These are phyloP conservation scores for Kodamaea arcana DNA, from an alignment of 1,139 yeast species.

Conservation along the genomic window DNA sequence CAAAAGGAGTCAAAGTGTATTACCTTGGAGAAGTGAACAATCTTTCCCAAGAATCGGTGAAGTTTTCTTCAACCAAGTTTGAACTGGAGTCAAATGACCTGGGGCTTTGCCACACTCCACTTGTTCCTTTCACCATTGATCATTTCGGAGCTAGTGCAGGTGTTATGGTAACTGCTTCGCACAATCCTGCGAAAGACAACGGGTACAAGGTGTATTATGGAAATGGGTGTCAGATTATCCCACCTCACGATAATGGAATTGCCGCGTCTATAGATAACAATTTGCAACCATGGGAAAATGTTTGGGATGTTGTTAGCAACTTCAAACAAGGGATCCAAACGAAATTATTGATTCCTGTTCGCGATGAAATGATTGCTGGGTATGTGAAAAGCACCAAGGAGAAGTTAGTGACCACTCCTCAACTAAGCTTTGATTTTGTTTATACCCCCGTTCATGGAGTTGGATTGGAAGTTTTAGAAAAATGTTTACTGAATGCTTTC, in stretches of 20 bases:
- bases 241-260: slow-evolving; percentile 80
- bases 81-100: slow-evolving; percentile 10
- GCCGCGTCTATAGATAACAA: slow-evolving; percentile 60
- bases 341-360: slow-evolving; percentile 23
- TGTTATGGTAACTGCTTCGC: slow-evolving; percentile 96
- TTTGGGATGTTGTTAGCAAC: slow-evolving; percentile 46
- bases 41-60: slow-evolving; percentile 28
- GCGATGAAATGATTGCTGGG: slow-evolving; percentile 26
- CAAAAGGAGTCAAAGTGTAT: slow-evolving; percentile 66
- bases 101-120: slow-evolving; percentile 75
- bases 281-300: slow-evolving; percentile 54
- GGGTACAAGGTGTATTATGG: slow-evolving; percentile 93
- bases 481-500: slow-evolving; percentile 13
- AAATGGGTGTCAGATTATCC: slow-evolving; percentile 93
- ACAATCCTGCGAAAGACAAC: slow-evolving; percentile 84
- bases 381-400: slow-evolving; percentile 33
- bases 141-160: slow-evolving; percentile 66
- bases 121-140: slow-evolving; percentile 86
- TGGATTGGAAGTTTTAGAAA: slow-evolving; percentile 53
- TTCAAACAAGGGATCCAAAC: slow-evolving; percentile 22
- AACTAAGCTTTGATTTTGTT: slow-evolving; percentile 46
- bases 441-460: slow-evolving; percentile 98
- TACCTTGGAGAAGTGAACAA: slow-evolving; percentile 43
- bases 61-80: slow-evolving; percentile 3
- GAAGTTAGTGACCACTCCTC: slow-evolving; percentile 19